These are phyloP conservation scores for Kwoniella sp. DNA, from an alignment of 768 basidiomycete genomes.

Conservation along the genomic window DNA sequence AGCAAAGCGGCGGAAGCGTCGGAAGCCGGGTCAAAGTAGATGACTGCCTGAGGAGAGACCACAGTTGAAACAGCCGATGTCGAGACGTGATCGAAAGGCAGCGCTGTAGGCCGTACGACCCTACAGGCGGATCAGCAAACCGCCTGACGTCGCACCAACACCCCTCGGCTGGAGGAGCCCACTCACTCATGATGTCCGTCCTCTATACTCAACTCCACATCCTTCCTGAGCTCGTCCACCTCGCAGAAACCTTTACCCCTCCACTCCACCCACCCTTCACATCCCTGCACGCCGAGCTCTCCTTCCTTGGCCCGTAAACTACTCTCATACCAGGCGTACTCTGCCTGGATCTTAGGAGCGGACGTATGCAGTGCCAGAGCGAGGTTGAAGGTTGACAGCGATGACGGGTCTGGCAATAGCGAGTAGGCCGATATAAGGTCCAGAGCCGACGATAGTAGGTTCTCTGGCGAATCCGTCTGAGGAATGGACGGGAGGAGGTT, in stretches of 20 bases:
- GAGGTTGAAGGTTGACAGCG: constrained; percentile 62
- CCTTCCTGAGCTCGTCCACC: constrained; percentile 33
- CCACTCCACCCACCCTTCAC: constrained; percentile 49
- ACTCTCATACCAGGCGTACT: constrained; percentile 65
- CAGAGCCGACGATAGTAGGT: constrained; percentile 37
- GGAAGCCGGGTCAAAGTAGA: constrained; percentile 69
- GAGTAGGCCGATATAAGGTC: constrained; percentile 45
- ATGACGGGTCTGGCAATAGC: constrained; percentile 56
- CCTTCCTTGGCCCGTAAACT: constrained; percentile 18
- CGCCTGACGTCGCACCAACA: not conserved
- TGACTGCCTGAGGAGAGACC: constrained; percentile 61
- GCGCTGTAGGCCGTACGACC: not conserved
- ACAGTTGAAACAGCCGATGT: constrained; percentile 42
- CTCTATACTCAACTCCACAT: constrained; percentile 44
- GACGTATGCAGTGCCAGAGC: constrained; percentile 72
- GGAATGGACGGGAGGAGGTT: constrained; percentile 58
- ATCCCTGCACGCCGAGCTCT: constrained; percentile 25
- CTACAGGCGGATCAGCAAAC: not conserved
- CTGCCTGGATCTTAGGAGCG: constrained; percentile 76
- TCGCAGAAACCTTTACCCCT: constrained; percentile 44
- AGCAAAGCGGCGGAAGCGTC: constrained; percentile 68
- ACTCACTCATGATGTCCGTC: constrained; percentile 25
- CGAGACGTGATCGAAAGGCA: constrained; percentile 56
- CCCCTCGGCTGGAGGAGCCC: not conserved
- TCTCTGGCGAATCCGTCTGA: constrained; percentile 35